A percentile compares a stretch with the other conserved stretches of the same genome.
These are phyloP conservation scores for Camellia sinensis DNA, from an alignment of 148 eudicot species.

Conservation along the genomic window DNA sequence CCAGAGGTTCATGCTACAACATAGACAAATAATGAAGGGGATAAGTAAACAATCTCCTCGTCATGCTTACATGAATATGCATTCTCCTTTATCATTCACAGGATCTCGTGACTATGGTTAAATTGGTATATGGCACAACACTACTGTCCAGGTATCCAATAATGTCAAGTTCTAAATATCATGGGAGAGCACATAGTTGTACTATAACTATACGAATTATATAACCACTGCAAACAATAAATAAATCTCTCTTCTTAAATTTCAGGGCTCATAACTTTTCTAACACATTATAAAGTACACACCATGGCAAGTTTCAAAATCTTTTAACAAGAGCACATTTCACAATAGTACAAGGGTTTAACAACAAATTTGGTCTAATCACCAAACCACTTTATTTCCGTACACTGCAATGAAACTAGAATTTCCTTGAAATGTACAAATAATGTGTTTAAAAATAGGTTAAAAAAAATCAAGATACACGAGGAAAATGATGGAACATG, in stretches of 20 bases:
- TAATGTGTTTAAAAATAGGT: not conserved
- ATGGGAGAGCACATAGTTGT: not conserved
- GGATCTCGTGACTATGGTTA: not conserved
- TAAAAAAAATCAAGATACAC: too few species aligned
- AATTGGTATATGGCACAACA: not conserved
- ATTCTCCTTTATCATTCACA: not conserved
- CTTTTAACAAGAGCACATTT: not conserved
- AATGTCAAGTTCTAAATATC: not conserved
- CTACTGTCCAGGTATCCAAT: not conserved
- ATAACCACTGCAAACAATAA: not conserved
- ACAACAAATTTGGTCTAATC: not conserved
- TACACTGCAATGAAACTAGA: too few species aligned
- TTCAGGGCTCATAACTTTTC: not conserved
- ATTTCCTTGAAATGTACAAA: too few species aligned
- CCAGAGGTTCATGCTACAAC: slow-evolving; percentile 1
- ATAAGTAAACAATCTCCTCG: not conserved
- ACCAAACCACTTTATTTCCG: too few species aligned
- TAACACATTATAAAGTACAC: not conserved
- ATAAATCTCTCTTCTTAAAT: too few species aligned
- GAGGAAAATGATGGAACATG: not conserved
- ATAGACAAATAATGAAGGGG: not conserved
- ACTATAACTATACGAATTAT: not conserved
- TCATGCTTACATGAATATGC: not conserved
- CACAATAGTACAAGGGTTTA: not conserved
- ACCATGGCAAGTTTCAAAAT: not conserved